Conservation (phyloP, 352 stramenopile genomes). For the Albugo candida region DNA sequence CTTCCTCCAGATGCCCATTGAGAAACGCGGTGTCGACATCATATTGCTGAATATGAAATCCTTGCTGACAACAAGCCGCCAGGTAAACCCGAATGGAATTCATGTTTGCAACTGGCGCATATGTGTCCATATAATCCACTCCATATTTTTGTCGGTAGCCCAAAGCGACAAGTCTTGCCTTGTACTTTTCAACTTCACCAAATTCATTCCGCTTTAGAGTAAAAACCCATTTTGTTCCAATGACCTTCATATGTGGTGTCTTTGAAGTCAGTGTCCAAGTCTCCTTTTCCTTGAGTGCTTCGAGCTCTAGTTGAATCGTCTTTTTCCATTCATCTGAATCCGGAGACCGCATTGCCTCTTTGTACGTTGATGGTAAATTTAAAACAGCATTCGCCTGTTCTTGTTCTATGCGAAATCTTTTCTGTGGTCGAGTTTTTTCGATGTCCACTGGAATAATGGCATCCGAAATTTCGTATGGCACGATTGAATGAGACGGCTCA, state of each 20-base stretch:
- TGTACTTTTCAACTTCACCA: slow-evolving; percentile 9
- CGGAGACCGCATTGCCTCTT: slow-evolving; percentile 4
- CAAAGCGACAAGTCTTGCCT: slow-evolving; percentile 11
- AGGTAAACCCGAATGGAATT: slow-evolving; percentile 11
- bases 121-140: slow-evolving; percentile 12
- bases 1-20: slow-evolving; percentile 4
- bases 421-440: too few relatives aligned
- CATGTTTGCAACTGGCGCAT: slow-evolving; percentile 11
- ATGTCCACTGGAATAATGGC: too few relatives aligned
- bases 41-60: slow-evolving; percentile 9
- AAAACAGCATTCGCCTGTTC: not conserved
- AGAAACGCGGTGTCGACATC: slow-evolving; percentile 8
- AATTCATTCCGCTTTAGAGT: slow-evolving; percentile 2
- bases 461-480: too few relatives aligned
- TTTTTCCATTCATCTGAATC: slow-evolving; percentile 1
- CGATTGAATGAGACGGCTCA: too few relatives aligned
- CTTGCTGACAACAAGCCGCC: slow-evolving; percentile 6
- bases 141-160: slow-evolving; percentile 10
- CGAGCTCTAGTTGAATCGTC: not conserved
- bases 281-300: not conserved
- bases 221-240: slow-evolving; percentile 7
- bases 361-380: not conserved
- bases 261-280: not conserved
- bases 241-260: slow-evolving; percentile 1
- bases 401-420: too few relatives aligned